Evolutionary conservation across 2,329 filamentous ascomycete species (phyloP), one percentile per base, ranked within the genome.

Genomic region (Sphaerostilbella broomeana): DNA sequence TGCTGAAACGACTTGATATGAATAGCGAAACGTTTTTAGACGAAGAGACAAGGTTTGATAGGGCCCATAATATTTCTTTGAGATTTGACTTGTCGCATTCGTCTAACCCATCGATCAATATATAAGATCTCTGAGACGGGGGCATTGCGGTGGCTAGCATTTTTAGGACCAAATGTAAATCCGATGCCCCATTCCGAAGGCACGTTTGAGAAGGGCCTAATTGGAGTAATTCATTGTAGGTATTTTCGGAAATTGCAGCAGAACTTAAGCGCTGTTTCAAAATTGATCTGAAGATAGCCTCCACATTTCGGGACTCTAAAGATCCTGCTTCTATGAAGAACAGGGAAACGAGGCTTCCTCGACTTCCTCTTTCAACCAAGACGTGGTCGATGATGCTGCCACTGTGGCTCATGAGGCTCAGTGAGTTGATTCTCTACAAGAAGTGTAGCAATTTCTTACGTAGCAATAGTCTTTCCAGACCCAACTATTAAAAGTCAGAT

Each of bases 21-120:
- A 62, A 52, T 37, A 60, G 24, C 38, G 52, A 54, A 3, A 49
- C 25, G 17, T 42, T 37, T 6, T 16, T 12, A 10, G 8, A 4
- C 7, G 10, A 2, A 2, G 24, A 15, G 9, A 16, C 8, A 9
- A 38, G 29, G 6, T 24, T 38, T 6, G 31, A 26, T 7, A 50
- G 20, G 2, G 1, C 11, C 0, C 32, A 2, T 9, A 48, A 9
- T 9, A 50, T 33, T 5, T 19, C 18, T 3, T n/a, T 19, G 26
- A 52, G 51, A 17, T 61, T 49, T 9, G 25, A 27, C 7, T 43
- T 42, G 16, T 53, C 48, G 29, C 49, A 58, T 46, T 63, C 59
- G 40, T 63, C 59, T 3, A 64, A 15, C 2, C 50, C 58, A 47
- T 64, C 60, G 21, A 64, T 50, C 2, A 62, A 36, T 12, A 64